Conservation (phyloP, 352 stramenopile genomes). For the Nannochloropsis limnetica region DNA sequence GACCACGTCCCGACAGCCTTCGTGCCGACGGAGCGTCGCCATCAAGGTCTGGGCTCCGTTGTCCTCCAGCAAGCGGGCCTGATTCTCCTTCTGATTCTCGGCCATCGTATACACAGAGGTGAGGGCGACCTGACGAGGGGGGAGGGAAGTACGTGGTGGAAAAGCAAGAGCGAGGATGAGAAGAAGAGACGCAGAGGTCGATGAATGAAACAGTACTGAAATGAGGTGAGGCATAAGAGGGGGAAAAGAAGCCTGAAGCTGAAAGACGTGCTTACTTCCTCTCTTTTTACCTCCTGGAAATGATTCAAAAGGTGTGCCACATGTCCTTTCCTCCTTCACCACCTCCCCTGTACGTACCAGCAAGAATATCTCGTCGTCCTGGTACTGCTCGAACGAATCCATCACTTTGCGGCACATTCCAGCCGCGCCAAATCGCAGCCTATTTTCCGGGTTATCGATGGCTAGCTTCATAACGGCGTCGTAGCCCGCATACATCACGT, state of each 20-base stretch:
- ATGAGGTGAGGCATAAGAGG: background rate
- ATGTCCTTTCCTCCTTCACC: background rate
- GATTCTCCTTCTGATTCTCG: constrained; percentile 10
- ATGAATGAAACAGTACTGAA: background rate
- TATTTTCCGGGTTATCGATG: constrained; percentile 21
- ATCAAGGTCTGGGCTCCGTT: background rate
- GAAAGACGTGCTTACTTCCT: background rate
- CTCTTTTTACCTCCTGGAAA: background rate
- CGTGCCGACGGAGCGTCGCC: background rate
- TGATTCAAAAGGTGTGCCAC: background rate
- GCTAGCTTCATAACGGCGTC: constrained; percentile 8
- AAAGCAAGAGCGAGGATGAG: background rate
- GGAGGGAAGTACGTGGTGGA: background rate
- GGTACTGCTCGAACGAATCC: background rate
- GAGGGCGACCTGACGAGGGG: background rate
- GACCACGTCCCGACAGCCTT: constrained; percentile 5
- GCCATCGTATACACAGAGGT: background rate
- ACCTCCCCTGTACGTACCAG: constrained; percentile 17
- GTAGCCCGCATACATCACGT: background rate
- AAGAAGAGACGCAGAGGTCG: background rate
- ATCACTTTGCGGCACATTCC: constrained; percentile 30
- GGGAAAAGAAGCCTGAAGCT: background rate
- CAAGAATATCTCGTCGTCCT: constrained; percentile 26
- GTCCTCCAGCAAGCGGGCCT: background rate
- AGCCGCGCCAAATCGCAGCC: background rate